Base-by-base conservation (phyloP, 768 basidiomycete species). In the Suillus fuscotomentosus region DNA sequence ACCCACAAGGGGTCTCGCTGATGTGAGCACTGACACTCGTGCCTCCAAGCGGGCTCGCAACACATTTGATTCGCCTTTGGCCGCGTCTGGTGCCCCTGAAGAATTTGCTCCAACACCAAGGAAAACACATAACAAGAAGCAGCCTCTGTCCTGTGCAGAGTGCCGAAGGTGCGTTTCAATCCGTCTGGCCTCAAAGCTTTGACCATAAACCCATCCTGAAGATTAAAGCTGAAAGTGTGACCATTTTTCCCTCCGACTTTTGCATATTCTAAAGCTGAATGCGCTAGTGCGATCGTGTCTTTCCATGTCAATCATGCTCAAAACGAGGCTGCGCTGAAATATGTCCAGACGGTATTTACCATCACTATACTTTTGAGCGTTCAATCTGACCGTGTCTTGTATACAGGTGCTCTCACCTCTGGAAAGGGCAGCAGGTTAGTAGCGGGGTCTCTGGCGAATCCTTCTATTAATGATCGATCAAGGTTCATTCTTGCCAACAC, bases 401-500 rank as follows among this genome's bases (percentile, higher is more conserved):
- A 61, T 48, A 48, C 47, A 87, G 86, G 86, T 67, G 81, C 86
- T 66, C 76, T 87, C 69, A 87, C 86, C 15, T 87, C 86, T 43
- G 86, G 86, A 61, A 81, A 83, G 65, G 86, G 87, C 72, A 86
- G 86, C 78, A 85, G 86, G 87, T 84, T 70, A 62, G 79, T 72
- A 62, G 50, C 61, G 24, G 0, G 5, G 47, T 6, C 3, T 24
- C 0, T 45, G 17, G 9, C 20, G 15, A 13, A 53, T 60, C 54
- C 60, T 54, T 51, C 62, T 63, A 60, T 66, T 69, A 65, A 62
- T 43, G 63, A 69, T 54, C 62, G 62, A 45, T 66, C 54, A 65
- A 87, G 87, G 61, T 89, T 88, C 66, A 88, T 89, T 67, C 83
- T 89, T 42, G 87, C 87, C 15, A 87, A 87, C 68, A 87, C 87